phyloP scores from a whole-genome alignment of 2,329 filamentous ascomycete species.

The Diaporthe sp. region DNA sequence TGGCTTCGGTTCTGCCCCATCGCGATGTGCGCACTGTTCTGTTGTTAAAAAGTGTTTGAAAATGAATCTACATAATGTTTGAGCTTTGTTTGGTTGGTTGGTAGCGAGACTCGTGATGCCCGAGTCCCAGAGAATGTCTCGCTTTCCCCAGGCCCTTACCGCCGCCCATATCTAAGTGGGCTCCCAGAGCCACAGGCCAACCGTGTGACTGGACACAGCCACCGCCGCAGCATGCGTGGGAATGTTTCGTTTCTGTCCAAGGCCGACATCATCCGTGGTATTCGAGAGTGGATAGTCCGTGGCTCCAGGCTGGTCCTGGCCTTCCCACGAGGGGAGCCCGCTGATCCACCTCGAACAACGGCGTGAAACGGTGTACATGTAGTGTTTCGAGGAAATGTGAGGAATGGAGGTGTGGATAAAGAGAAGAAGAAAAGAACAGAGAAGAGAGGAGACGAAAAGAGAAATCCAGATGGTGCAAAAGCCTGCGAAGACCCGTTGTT shows the following conservation, averaged over 20 bases:
- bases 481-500: background rate
- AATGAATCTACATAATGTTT: slow-evolving; percentile 14
- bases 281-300: background rate
- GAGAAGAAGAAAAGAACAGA: background rate
- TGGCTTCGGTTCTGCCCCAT: background rate
- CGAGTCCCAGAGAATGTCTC: background rate
- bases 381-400: background rate
- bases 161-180: background rate
- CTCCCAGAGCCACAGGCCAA: background rate
- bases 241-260: background rate
- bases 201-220: background rate
- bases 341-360: background rate
- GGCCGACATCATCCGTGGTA: background rate
- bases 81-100: background rate
- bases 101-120: slow-evolving; percentile 1
- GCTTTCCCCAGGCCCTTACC: background rate
- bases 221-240: background rate
- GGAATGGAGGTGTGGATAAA: background rate
- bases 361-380: background rate
- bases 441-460: background rate
- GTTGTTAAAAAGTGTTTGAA: slow-evolving; percentile 3
- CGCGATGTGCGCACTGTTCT: background rate
- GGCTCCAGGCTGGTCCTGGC: background rate
- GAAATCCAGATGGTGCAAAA: background rate
- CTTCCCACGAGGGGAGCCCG: background rate